Percentiles rank a stretch among this genome's conserved stretches.
Evolutionary conservation across 2,329 filamentous ascomycete species (phyloP).

Genomic region (Tetracladium maxilliforme): DNA sequence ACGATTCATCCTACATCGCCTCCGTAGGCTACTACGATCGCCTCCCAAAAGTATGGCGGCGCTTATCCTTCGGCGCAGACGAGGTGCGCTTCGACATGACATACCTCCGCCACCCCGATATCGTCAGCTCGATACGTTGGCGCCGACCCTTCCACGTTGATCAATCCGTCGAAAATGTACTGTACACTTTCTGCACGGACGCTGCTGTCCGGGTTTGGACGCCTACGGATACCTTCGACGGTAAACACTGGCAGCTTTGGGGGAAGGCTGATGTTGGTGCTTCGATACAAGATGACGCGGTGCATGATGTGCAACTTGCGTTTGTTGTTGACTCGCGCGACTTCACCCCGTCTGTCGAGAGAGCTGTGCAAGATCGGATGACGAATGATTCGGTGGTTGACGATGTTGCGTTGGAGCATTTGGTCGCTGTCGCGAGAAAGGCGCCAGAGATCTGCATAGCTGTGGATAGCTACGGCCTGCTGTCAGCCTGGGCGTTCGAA

Average conservation of each 20-base stretch:
- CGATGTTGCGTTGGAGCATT: conserved; percentile 66
- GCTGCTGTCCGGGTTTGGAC: conserved; percentile 74
- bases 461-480: conserved; percentile 67
- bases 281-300: conserved; percentile 37
- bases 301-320: conserved; percentile 40
- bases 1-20: conserved; percentile 77
- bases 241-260: conserved; percentile 66
- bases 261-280: conserved; percentile 62
- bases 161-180: conserved; percentile 68
- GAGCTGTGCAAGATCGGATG: conserved; percentile 50
- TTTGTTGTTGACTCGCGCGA: conserved; percentile 76
- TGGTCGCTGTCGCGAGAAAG: conserved; percentile 74
- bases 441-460: conserved; percentile 79
- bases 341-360: conserved; percentile 63
- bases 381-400: too few species aligned
- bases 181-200: conserved; percentile 82
- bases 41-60: conserved; percentile 84
- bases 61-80: conserved; percentile 68
- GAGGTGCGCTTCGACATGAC: conserved; percentile 81
- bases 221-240: conserved; percentile 53
- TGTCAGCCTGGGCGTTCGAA: conserved; percentile 89
- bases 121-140: conserved; percentile 80
- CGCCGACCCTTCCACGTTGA: conserved; percentile 62
- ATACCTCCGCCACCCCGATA: conserved; percentile 72
- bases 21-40: conserved; percentile 66